These are phyloP conservation scores for Neurospora discreta DNA, from an alignment of 495 filamentous ascomycete genomes.

Conservation along the genomic window DNA sequence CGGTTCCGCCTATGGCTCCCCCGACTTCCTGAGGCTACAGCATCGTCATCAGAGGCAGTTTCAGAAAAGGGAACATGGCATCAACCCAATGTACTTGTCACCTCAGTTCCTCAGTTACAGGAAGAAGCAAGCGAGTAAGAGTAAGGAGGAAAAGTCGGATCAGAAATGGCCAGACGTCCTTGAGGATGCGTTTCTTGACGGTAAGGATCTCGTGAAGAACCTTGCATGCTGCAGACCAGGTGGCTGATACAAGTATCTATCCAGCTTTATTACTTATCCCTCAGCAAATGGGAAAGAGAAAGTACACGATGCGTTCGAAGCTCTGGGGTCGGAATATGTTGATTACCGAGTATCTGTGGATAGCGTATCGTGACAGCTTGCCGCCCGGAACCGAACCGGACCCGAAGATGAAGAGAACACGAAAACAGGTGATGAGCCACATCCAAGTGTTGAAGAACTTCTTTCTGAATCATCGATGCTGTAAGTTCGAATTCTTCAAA, in stretches of 20 bases:
- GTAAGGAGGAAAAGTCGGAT: slow-evolving; percentile 35
- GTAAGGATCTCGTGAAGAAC: slow-evolving; percentile 36
- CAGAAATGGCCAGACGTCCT: slow-evolving; percentile 71
- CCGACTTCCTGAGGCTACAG: slow-evolving; percentile 8
- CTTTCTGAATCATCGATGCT: slow-evolving; percentile 30
- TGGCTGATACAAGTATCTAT: background rate
- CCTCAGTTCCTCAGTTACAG: slow-evolving; percentile 58
- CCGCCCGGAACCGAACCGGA: slow-evolving; percentile 23
- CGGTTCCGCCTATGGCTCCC: slow-evolving; percentile 24
- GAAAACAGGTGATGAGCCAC: slow-evolving; percentile 94
- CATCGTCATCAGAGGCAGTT: slow-evolving; percentile 11
- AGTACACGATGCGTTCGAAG: slow-evolving; percentile 60
- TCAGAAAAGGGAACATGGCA: slow-evolving; percentile 16
- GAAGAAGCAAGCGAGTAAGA: slow-evolving; percentile 50
- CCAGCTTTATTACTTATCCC: slow-evolving; percentile 71
- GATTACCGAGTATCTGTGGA: slow-evolving; percentile 71
- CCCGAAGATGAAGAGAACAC: slow-evolving; percentile 32
- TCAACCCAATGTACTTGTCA: slow-evolving; percentile 41
- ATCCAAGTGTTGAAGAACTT: slow-evolving; percentile 92
- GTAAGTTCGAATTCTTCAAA: slow-evolving; percentile 11
- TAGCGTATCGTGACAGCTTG: slow-evolving; percentile 31
- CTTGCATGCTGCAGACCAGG: background rate
- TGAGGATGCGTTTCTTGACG: slow-evolving; percentile 82
- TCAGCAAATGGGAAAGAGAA: slow-evolving; percentile 63
- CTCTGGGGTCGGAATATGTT: slow-evolving; percentile 84